Percentiles rank a stretch among this genome's conserved stretches.
phyloP scores from a whole-genome alignment of 78 protist species.

The Emiliania huxleyi region DNA sequence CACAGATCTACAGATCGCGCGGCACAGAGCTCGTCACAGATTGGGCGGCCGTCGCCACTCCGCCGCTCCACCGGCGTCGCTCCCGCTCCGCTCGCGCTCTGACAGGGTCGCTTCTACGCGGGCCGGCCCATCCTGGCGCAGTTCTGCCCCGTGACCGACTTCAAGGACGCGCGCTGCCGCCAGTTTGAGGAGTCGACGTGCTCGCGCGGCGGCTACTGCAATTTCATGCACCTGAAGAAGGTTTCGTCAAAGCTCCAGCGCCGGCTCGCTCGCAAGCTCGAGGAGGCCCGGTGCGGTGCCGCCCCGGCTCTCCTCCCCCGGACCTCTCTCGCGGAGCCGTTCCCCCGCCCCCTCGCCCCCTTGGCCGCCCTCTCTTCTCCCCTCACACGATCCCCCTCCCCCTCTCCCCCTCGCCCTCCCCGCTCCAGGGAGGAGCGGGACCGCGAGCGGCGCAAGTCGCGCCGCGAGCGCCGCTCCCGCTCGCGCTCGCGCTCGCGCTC shows the following conservation, averaged over 20 bases:
- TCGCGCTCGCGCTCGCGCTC: neutral
- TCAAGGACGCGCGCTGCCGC: slow-evolving; percentile 93
- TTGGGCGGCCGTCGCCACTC: too few species aligned
- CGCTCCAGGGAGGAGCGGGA: neutral
- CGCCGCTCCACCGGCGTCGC: too few species aligned
- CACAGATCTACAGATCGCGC: too few species aligned
- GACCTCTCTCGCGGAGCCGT: too few species aligned
- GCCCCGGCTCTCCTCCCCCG: too few species aligned
- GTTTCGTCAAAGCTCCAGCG: slow-evolving; percentile 46
- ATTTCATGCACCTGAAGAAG: slow-evolving; percentile 94
- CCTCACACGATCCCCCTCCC: neutral
- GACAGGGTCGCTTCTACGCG: neutral
- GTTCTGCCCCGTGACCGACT: slow-evolving; percentile 97
- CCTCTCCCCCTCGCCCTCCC: neutral
- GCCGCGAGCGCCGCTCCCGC: neutral
- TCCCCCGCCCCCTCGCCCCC: too few species aligned
- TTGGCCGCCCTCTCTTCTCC: too few species aligned
- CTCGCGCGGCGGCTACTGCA: slow-evolving; percentile 94
- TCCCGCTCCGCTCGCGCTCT: too few species aligned
- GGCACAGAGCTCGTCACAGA: too few species aligned
- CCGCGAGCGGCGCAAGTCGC: neutral
- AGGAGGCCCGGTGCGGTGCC: slow-evolving; percentile 54
- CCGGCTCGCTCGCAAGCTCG: neutral
- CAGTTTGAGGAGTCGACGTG: slow-evolving; percentile 90
- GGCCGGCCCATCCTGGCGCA: slow-evolving; percentile 83